Conservation (phyloP, 2,329 filamentous ascomycete species). For the Calycina herbarum region DNA sequence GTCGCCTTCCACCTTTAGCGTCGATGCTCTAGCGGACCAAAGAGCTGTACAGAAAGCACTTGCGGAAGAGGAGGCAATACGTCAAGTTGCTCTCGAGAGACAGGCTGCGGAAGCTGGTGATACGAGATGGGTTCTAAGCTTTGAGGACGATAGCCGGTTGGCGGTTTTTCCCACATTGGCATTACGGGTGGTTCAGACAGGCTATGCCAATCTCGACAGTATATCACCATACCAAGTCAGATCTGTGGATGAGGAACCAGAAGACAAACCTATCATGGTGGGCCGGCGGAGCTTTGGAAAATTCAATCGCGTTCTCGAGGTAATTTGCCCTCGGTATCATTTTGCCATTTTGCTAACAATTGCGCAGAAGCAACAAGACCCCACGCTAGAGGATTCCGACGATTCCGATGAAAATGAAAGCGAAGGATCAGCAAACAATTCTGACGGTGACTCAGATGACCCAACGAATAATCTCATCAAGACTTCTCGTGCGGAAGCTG, state of each 20-base stretch:
- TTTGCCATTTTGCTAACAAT: conserved; percentile 14
- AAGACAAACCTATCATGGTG: conserved; percentile 37
- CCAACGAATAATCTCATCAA: conserved; percentile 47
- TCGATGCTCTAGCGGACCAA: conserved; percentile 53
- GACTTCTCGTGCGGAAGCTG: conserved; percentile 46
- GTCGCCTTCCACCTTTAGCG: conserved; percentile 41
- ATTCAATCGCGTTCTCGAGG: conserved; percentile 43
- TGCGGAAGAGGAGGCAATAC: conserved; percentile 66
- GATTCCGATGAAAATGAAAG: conserved; percentile 39
- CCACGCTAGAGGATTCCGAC: conserved; percentile 37
- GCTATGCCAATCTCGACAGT: conserved; percentile 53
- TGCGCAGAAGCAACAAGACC: conserved; percentile 42
- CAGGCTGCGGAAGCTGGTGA: conserved; percentile 65
- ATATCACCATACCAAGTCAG: conserved; percentile 22
- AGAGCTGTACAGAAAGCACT: conserved; percentile 63
- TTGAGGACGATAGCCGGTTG: conserved; percentile 42
- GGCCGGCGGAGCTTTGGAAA: conserved; percentile 53
- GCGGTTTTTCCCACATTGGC: conserved; percentile 38
- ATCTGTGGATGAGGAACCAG: conserved; percentile 30
- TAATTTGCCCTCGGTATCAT: conserved; percentile 15
- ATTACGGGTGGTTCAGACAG: conserved; percentile 61
- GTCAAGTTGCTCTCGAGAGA: conserved; percentile 59
- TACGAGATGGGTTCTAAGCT: conserved; percentile 73
- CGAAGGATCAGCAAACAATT: conserved; percentile 25
- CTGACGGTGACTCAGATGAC: conserved; percentile 38